A percentile compares a stretch with the other conserved stretches of the same genome.
Evolutionary conservation across 139 green algal species (phyloP).

Genomic region (Pedinophyceae sp.): DNA sequence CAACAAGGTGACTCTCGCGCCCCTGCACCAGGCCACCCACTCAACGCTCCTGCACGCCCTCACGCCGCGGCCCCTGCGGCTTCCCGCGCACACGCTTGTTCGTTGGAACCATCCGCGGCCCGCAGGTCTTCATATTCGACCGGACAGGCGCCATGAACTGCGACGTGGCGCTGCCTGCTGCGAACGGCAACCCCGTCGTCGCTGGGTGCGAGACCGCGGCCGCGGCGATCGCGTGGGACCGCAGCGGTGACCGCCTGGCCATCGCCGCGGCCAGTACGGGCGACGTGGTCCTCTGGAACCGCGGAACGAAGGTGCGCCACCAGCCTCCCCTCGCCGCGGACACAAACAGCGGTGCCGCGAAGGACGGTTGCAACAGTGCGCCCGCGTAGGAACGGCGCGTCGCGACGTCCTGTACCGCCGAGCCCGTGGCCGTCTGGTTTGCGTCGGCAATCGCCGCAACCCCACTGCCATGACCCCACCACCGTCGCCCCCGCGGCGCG

Average conservation of each 20-base stretch:
- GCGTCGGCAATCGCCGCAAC: background rate
- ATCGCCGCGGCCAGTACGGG: constrained; percentile 54
- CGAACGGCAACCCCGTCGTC: no score
- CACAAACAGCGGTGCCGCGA: constrained; percentile 35
- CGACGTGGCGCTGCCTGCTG: background rate
- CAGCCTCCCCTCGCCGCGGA: constrained; percentile 39
- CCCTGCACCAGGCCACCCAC: background rate
- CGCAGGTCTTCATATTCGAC: no score
- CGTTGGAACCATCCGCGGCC: no score
- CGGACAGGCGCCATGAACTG: background rate
- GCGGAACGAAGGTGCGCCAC: constrained; percentile 32
- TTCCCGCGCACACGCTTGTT: no score
- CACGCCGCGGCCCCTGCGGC: no score
- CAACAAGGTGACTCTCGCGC: background rate
- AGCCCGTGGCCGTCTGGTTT: background rate
- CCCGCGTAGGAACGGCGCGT: no score
- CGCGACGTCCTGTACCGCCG: background rate
- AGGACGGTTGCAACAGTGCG: no score
- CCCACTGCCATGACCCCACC: background rate
- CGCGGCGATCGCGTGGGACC: constrained; percentile 38
- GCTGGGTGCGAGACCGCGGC: no score
- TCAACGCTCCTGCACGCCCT: background rate
- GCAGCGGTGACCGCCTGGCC: constrained; percentile 27
- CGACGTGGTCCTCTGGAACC: constrained; percentile 51
- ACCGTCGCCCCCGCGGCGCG: no score